A percentile compares a stretch with the other conserved stretches of the same genome.
phyloP scores from a whole-genome alignment of 1,284 basidiomycete species.

The Hortiboletus rubellus region DNA sequence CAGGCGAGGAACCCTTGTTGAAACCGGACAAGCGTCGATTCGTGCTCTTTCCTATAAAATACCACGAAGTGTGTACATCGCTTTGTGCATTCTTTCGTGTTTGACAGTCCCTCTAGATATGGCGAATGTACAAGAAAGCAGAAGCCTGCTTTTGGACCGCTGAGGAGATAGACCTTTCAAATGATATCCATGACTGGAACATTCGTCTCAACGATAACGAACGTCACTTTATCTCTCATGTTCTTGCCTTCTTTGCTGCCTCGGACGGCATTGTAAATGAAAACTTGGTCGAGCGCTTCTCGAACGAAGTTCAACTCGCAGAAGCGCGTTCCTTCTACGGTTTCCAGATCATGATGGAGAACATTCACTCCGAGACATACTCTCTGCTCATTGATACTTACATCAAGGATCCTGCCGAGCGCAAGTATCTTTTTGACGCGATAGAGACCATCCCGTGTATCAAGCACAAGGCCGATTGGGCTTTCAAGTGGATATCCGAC shows the following conservation, averaged over 20 bases:
- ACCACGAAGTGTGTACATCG: constrained; percentile 67
- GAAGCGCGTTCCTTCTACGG: constrained; percentile 99
- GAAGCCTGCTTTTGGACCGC: constrained; percentile 96
- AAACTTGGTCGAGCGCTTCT: constrained; percentile 95
- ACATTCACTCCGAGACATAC: constrained; percentile 96
- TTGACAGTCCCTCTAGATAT: constrained; percentile 60
- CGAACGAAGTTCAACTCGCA: constrained; percentile 89
- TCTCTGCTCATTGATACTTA: constrained; percentile 98
- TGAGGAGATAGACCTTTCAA: constrained; percentile 95
- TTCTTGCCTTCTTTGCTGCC: constrained; percentile 95
- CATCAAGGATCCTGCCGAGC: constrained; percentile 84
- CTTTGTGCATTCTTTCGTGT: neutral
- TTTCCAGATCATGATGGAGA: constrained; percentile 99
- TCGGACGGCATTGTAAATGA: constrained; percentile 99
- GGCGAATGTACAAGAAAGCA: constrained; percentile 95
- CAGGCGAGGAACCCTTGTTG: constrained; percentile 79
- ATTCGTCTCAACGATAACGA: constrained; percentile 91
- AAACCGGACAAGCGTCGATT: constrained; percentile 80
- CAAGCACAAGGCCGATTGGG: constrained; percentile 92
- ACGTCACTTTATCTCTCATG: constrained; percentile 93
- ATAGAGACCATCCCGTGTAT: constrained; percentile 93
- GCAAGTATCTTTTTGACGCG: constrained; percentile 89
- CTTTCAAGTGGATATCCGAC: constrained; percentile 91
- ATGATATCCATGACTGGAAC: constrained; percentile 92
- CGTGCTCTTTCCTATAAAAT: constrained; percentile 94